These are phyloP conservation scores for Pyrenochaeta sp. DNA, from an alignment of 2,329 filamentous ascomycete species.

Conservation along the genomic window DNA sequence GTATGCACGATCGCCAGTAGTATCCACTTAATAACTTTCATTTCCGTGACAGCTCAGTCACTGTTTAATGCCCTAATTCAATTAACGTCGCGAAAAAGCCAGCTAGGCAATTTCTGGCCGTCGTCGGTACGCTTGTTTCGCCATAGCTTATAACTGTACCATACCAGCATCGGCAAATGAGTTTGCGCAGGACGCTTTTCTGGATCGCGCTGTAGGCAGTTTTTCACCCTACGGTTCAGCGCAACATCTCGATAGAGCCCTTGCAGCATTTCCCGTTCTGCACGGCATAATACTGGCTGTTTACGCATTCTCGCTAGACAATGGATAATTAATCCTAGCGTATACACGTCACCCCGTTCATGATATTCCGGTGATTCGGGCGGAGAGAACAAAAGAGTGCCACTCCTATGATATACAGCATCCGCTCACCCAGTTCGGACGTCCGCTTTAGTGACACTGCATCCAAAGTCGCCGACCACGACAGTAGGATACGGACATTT, in stretches of 20 bases:
- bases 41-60: too few relatives aligned
- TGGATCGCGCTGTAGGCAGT: constrained; percentile 2
- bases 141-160: constrained; percentile 4
- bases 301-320: constrained; percentile 9
- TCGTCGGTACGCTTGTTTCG: not conserved
- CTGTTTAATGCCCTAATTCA: too few relatives aligned
- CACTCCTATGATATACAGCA: not conserved
- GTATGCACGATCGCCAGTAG: too few relatives aligned
- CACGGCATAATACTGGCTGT: not conserved
- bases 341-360: constrained; percentile 5
- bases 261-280: not conserved
- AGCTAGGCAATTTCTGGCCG: constrained; percentile 1
- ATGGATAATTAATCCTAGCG: constrained; percentile 6
- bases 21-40: too few relatives aligned
- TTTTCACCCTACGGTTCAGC: not conserved
- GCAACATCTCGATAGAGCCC: not conserved
- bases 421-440: not conserved
- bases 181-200: not conserved
- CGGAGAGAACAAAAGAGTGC: not conserved
- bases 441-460: not conserved
- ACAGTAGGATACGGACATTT: constrained; percentile 6
- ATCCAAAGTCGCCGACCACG: constrained; percentile 26
- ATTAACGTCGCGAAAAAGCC: constrained; percentile 4
- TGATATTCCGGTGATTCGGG: not conserved
- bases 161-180: constrained; percentile 4